Evolutionary conservation across 805 yeast genomes (phyloP), one percentile per base, ranked within the genome.

Genomic region (Lipomyces chichibuensis): DNA sequence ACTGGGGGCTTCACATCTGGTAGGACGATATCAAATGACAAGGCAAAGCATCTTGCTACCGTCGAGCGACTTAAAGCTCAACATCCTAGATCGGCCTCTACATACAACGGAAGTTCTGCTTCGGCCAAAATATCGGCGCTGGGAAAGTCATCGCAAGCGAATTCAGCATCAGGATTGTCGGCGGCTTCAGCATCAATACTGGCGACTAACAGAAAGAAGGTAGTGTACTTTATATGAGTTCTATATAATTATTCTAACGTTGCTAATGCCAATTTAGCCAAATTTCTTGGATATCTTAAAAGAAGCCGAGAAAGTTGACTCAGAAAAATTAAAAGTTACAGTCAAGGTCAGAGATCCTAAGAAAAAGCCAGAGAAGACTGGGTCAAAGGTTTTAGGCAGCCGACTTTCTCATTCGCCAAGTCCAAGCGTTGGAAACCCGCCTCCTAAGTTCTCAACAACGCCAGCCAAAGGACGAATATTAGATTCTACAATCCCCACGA

Each of bases 211-310:
- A 23, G 55, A 29, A 52, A 52, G 33, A 52, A 52, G 55, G 55
- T 52, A 29, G n/a, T 17, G n/a, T 17, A 43, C 9, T n/a, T 17
- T 43, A 17, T n/a, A 7, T 43, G 1, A 17, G 49, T 6, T 37
- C 43, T 37, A 37, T 29, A 0, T 29, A n/a, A 29, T 25, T 23
- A 63, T 56, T 27, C 59, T 56, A 17, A 29, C 2, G 17, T 6
- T 57, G 60, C 53, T 39, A 46, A 57, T 29, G n/a, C 35, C 25
- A 29, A 23, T 14, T 32, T 32, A 86, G 74, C 76, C 88, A 75
- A 85, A 87, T 20, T 89, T 88, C 74, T 83, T 82, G 64, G 90
- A 90, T 56, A 80, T 89, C 62, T 86, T 89, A 90, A 85, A 85
- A 73, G 85, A 85, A 74, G 95, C 94, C 0, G 84, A 84, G 14